A percentile compares a stretch with the other conserved stretches of the same genome.
These are phyloP conservation scores for Raffaelea arxii DNA, from an alignment of 2,329 filamentous ascomycete genomes.

Conservation along the genomic window DNA sequence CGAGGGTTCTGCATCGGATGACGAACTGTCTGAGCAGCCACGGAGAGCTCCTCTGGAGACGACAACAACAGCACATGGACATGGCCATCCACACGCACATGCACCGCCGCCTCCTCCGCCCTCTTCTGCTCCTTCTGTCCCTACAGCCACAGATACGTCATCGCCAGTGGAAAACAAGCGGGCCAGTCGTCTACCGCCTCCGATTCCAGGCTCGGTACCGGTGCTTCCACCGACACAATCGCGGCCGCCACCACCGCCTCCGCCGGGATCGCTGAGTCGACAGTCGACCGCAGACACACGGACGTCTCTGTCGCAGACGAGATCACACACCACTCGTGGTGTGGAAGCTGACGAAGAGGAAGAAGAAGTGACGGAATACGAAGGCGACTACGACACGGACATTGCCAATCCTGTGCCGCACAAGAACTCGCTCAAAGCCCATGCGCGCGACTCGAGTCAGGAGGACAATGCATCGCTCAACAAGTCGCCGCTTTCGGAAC, in stretches of 20 bases:
- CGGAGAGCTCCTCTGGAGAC: slow-evolving; percentile 33
- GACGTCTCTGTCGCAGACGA: slow-evolving; percentile 27
- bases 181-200: slow-evolving; percentile 46
- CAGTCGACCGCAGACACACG: slow-evolving; percentile 49
- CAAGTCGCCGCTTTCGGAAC: slow-evolving; percentile 40
- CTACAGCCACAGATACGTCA: slow-evolving; percentile 25
- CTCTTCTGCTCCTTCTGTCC: slow-evolving; percentile 36
- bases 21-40: slow-evolving; percentile 60
- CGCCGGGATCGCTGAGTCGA: slow-evolving; percentile 44
- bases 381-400: slow-evolving; percentile 96
- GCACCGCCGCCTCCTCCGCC: slow-evolving; percentile 27
- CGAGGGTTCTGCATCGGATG: slow-evolving; percentile 77
- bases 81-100: no score
- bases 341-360: slow-evolving; percentile 47
- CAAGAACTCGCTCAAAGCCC: slow-evolving; percentile 83
- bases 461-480: slow-evolving; percentile 59
- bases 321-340: no score
- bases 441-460: slow-evolving; percentile 65
- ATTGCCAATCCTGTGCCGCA: slow-evolving; percentile 90
- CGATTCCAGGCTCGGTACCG: slow-evolving; percentile 48
- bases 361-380: slow-evolving; percentile 84
- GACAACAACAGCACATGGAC: no score
- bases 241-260: slow-evolving; percentile 58
- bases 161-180: slow-evolving; percentile 38
- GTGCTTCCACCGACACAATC: slow-evolving; percentile 37